These are phyloP conservation scores for Alternaria burnsii DNA, from an alignment of 2,329 filamentous ascomycete species.

Conservation along the genomic window DNA sequence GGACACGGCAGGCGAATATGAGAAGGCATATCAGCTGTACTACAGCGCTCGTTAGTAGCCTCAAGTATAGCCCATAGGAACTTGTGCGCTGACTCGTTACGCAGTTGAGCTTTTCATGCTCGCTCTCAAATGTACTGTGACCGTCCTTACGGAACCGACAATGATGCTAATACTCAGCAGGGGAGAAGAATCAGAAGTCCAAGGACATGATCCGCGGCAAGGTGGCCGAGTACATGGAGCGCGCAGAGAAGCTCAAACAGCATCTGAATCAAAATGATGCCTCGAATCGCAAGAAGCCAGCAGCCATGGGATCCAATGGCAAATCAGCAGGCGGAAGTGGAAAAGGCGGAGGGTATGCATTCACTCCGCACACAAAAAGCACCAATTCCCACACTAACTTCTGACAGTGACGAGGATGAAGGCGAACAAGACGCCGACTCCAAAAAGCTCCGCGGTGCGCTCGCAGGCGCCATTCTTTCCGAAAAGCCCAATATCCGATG, in stretches of 20 bases:
- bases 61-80: background rate
- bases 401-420: conserved; percentile 65
- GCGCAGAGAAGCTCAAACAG: conserved; percentile 95
- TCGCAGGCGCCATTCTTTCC: conserved; percentile 89
- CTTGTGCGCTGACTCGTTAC: conserved; percentile 24
- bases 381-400: conserved; percentile 8
- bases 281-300: conserved; percentile 73
- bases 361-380: background rate
- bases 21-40: conserved; percentile 95
- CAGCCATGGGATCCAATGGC: conserved; percentile 76
- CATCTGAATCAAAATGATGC: conserved; percentile 79
- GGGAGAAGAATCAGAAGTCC: conserved; percentile 96
- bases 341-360: conserved; percentile 62
- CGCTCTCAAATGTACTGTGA: conserved; percentile 79
- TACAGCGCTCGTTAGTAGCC: conserved; percentile 71
- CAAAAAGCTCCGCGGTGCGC: conserved; percentile 92
- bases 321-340: conserved; percentile 69
- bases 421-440: conserved; percentile 82
- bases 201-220: conserved; percentile 98
- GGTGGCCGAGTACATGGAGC: conserved; percentile 96
- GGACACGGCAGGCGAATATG: conserved; percentile 95
- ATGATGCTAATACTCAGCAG: conserved; percentile 36
- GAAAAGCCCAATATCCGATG: conserved; percentile 97
- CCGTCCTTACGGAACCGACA: conserved; percentile 7
- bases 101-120: conserved; percentile 96